Base-by-base conservation (phyloP, 176 grass and related monocot genomes). In the Musa troglodytarum region DNA sequence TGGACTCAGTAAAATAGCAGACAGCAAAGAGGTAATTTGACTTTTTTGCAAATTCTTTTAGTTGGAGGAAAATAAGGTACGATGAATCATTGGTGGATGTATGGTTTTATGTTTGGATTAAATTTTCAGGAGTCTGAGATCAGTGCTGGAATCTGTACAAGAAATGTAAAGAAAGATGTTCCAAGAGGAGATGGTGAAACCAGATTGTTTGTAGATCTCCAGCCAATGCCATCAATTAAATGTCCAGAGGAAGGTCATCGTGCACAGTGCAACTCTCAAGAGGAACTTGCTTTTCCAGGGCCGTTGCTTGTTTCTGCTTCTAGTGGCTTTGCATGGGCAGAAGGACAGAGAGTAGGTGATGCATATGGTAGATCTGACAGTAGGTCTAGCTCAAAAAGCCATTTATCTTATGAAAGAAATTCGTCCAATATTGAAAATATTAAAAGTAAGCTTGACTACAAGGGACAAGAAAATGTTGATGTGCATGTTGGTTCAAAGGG, bases 241-340 rank as follows among this genome's bases (percentile, higher is more conserved):
- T 56, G 56, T 63, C 82, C 81, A 79, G 81, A 85, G 26, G 76
- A 80, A 64, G 21, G 20, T 34, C 76, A 13, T 55, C 1, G 13
- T 11, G 20, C 34, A 68, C 89, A 79, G 68, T 83, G 85, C 63
- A 82, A 94, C 64, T 85, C 84, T 2, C 53, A 53, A 50, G 75
- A 88, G 58, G 88, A 91, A 78, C 76, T 88, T 21, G 76, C 76
- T 56, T 92, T 92, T 82, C 94, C 95, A 55, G 91, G 91, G 2
- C 88, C 90, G 21, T 84, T 94, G 70, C 82, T 78, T 57, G 81
- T 92, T 80, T 87, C 95, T 74, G 87, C 90, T 82, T 94, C 82
- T 66, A 92, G 76, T 65, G 83, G 87, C 16, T 99, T 99, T 81
- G 58, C 88, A 25, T 94, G 91, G 95, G 95, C 84, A 57, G 91